Evolutionary conservation across 2,329 filamentous ascomycete genomes (phyloP), one percentile per base, ranked within the genome.

Genomic region (Fusarium protoensiforme): DNA sequence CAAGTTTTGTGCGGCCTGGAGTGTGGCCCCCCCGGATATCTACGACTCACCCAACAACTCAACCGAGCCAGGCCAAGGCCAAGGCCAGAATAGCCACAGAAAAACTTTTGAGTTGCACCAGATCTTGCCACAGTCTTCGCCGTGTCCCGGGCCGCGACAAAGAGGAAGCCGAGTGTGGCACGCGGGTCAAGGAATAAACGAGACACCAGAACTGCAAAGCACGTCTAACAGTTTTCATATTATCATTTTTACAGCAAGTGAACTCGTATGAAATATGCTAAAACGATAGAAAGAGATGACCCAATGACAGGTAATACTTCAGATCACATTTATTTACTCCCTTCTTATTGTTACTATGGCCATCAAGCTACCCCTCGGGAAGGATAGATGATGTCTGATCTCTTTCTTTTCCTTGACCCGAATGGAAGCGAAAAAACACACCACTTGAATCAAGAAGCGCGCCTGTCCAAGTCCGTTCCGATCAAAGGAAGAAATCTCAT

Each of bases 21-120:
- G 38, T 59, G 57, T 61, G 59, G 41, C 58, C 39, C 46, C 46
- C 24, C 41, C 39, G 11, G 58, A n/a, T 48, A 48, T 24, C 41
- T 46, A 65, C 60, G 59, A 65, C 67, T 70, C 39, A 48, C 33
- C 63, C 54, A 65, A 60, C 54, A 36, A 60, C 64, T 59, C 29
- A 29, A 33, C 53, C 29, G 56, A 38, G 29, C 43, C 35, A 43
- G 54, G 33, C 38, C 39, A 43, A 33, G 36, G 11, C 41, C 41
- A 46, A 31, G 31, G n/a, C 20, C 36, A 58, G 57, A 22, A 60
- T 58, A 27, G 38, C 43, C 18, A 41, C 20, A 31, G 22, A 62
- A 69, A 72, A 63, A 38, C 41, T 46, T 18, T 54, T 66, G 53
- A 60, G 48, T 39, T 59, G 39, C 53, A 31, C 24, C 48, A 53